Base-by-base conservation (phyloP, 2,329 filamentous ascomycete species). In the Orbilia quercus region DNA sequence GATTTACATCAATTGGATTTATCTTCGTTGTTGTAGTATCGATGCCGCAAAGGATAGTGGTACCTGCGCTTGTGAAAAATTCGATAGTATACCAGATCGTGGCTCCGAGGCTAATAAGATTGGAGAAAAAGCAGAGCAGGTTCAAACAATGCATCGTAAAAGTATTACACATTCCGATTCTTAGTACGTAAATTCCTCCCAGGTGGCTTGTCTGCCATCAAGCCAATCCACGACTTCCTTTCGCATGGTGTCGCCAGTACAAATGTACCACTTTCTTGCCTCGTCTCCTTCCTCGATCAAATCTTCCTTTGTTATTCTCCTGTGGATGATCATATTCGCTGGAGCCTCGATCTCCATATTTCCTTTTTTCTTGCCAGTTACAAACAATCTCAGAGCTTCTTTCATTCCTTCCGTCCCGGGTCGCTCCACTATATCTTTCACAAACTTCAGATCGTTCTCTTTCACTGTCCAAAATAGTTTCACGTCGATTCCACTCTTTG, bases 381-480 rank as follows among this genome's bases (percentile, higher is more conserved):
- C 80, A 76, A 90, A 95, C 0, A 95, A 75, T 12, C 76, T 84
- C 23, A 88, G 85, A 14, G 82, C 82, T 0, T 67, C 66, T 0
- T 82, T 85, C 9, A 95, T 80, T 0, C 82, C 82, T 0, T 73
- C 50, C 67, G 60, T 65, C 1, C 82, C 82, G 69, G 86, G 83
- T 34, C 79, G 81, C 22, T 81, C 78, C 42, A 95, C 83, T 0
- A 84, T 82, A 75, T 91, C 87, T 1, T 82, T 77, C 0, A 88
- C 89, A 0, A 95, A 80, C 0, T 82, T 82, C 0, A 91, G 63
- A 80, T 96, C 92, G 1, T 82, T 83, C 0, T 80, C 79, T 5
- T 84, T 82, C 2, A 93, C 76, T 1, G 86, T 88, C 92, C 91
- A 96, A 1, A 92, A 82, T 2, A 95, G 78, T 23, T 77, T 81